Percentiles rank a stretch among this genome's conserved stretches.
Evolutionary conservation across 139 green algal genomes (phyloP).

Genomic region (Trebouxia sp.): DNA sequence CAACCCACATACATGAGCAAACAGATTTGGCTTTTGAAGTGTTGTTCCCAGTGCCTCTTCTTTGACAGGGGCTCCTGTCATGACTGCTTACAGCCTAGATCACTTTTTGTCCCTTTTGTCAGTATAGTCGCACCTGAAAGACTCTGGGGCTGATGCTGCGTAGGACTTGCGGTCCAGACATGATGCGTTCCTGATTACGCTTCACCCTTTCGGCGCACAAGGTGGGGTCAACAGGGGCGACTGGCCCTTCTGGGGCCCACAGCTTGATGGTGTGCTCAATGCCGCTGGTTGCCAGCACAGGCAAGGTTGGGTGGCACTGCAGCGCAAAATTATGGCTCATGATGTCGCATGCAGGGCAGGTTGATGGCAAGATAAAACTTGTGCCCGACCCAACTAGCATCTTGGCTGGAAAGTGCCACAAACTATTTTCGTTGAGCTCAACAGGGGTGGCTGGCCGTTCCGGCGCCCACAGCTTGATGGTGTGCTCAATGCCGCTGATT

Average conservation of each 20-base stretch:
- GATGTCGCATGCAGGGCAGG: neutral
- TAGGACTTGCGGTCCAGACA: neutral
- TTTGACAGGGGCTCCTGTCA: neutral
- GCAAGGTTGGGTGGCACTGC: conserved; percentile 71
- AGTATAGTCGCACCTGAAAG: neutral
- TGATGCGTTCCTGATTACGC: conserved; percentile 24
- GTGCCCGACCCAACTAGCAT: neutral
- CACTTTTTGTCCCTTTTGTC: neutral
- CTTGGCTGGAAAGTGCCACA: neutral
- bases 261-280: conserved; percentile 77
- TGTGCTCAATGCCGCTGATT: conserved; percentile 81
- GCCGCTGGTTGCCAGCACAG: conserved; percentile 81
- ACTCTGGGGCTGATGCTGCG: conserved; percentile 22
- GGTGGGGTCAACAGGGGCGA: neutral
- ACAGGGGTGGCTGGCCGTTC: neutral
- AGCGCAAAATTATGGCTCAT: neutral
- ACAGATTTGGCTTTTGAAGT: no score
- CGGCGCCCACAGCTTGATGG: conserved; percentile 65
- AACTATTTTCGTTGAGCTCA: neutral
- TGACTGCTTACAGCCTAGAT: neutral
- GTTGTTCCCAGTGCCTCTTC: no score
- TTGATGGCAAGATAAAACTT: neutral
- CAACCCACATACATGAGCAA: neutral
- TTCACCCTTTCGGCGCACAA: neutral
- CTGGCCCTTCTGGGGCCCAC: conserved; percentile 41